Base-by-base conservation (phyloP, 2,329 filamentous ascomycete genomes). In the Monilinia fructicola region DNA sequence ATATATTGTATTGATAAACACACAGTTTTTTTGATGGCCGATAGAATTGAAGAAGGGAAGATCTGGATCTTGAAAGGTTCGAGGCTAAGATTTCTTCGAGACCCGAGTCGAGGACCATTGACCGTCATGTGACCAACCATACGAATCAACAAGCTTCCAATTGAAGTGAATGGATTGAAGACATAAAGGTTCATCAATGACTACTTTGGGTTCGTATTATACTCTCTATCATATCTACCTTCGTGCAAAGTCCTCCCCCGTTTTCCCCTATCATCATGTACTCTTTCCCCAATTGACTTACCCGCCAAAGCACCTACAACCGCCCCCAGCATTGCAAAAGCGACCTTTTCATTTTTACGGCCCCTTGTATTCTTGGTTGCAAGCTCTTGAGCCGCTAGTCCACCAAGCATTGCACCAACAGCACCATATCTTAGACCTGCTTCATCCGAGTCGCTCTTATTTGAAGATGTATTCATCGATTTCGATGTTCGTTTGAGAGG, bases 301-400 rank as follows among this genome's bases (percentile, higher is more conserved):
- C 59, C 59, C n/a, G 59, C 46, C 2, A 62, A 35, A 5, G 59
- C 59, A 38, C 46, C 59, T 12, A 35, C 59, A 18, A 52, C 28
- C 3, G 46, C 59, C 21, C 59, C 59, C 2, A 62, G 46, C 28
- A 62, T 48, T 18, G 58, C 58, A 5, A 61, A n/a, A 38, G 58
- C 40, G n/a, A 61, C 12, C 26, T 48, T 61, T 9, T 61, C 58
- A 52, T 26, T 61, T 2, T 9, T 52, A 9, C 48, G 31, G 14
- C 42, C 28, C 31, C 9, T 35, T 5, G 11, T 4, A 4, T 48
- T 48, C 11, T 52, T 23, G 3, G 42, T 23, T 35, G 59, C 23
- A 4, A 62, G 6, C 16, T 62, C 59, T 35, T 52, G 46, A 26
- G 59, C 59, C 11, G 59, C 59, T 38, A 62, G 26, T 26, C 59